These are phyloP conservation scores for Lecanoromycetidae sp. DNA, from an alignment of 2,329 filamentous ascomycete species.

Conservation along the genomic window DNA sequence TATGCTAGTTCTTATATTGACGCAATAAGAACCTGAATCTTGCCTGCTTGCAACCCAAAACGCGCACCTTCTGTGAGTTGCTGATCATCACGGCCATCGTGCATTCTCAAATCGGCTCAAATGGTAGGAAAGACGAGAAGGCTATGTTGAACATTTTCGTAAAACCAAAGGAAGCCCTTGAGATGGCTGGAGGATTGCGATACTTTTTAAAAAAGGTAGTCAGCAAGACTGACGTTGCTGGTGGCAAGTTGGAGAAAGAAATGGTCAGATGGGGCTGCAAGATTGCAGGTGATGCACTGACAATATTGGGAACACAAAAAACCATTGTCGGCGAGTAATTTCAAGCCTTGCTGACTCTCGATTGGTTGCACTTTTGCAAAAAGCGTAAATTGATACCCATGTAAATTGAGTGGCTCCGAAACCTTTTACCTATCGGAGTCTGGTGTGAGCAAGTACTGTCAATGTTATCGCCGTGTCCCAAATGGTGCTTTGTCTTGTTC, in stretches of 20 bases:
- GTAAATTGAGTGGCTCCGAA: no score
- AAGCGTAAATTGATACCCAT: no score
- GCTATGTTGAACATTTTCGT: conserved; percentile 55
- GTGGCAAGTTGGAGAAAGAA: conserved; percentile 40
- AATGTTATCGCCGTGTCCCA: no score
- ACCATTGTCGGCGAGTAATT: not conserved
- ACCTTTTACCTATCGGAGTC: no score
- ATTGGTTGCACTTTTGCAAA: no score
- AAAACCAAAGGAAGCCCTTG: conserved; percentile 49
- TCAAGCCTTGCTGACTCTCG: not conserved
- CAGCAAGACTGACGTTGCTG: conserved; percentile 47
- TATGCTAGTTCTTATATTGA: not conserved
- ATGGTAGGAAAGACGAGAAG: conserved; percentile 39
- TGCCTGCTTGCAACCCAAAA: conserved; percentile 62
- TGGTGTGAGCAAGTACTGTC: no score
- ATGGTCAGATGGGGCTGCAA: conserved; percentile 36
- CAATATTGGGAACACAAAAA: conserved; percentile 15
- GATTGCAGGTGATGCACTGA: conserved; percentile 28
- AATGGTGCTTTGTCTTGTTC: no score
- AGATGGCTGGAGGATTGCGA: conserved; percentile 60
- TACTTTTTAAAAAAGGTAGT: conserved; percentile 71
- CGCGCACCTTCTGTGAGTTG: conserved; percentile 66
- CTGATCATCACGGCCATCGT: conserved; percentile 65
- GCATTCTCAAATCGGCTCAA: conserved; percentile 43
- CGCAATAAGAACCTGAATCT: conserved; percentile 56